phyloP scores from a whole-genome alignment of 495 filamentous ascomycete species.

The Penicillium parvum region DNA sequence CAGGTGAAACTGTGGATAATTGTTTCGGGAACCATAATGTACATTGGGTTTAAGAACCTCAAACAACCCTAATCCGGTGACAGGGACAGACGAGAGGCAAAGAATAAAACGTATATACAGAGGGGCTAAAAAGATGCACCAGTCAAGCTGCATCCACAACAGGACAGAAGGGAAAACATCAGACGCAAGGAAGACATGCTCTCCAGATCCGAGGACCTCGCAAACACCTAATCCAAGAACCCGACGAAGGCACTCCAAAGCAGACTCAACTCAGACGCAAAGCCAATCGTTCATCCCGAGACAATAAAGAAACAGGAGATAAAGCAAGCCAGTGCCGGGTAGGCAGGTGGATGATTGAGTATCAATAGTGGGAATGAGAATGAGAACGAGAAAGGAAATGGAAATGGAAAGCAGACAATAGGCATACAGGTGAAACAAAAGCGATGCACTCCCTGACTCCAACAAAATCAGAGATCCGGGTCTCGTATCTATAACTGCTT shows the following conservation, averaged over 20 bases:
- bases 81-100: not conserved
- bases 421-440: slow-evolving; percentile 4
- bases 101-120: slow-evolving; percentile 9
- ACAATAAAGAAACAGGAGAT: not conserved
- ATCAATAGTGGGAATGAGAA: not conserved
- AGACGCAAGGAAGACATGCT: not conserved
- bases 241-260: not conserved
- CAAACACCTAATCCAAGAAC: not conserved
- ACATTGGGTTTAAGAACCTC: slow-evolving; percentile 4
- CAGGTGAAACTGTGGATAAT: too few relatives aligned
- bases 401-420: not conserved
- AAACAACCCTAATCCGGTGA: not conserved
- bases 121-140: not conserved
- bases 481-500: slow-evolving; percentile 19
- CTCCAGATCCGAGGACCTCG: not conserved
- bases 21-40: slow-evolving; percentile 3
- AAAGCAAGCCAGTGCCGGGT: not conserved
- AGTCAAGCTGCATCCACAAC: not conserved
- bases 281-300: not conserved
- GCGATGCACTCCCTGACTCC: slow-evolving; percentile 11
- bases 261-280: not conserved
- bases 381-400: too few relatives aligned
- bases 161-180: not conserved
- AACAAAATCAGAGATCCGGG: slow-evolving; percentile 9
- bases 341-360: not conserved